A percentile compares a stretch with the other conserved stretches of the same genome.
Conservation (phyloP, 1,284 basidiomycete species). For the Leccinum laetum region DNA sequence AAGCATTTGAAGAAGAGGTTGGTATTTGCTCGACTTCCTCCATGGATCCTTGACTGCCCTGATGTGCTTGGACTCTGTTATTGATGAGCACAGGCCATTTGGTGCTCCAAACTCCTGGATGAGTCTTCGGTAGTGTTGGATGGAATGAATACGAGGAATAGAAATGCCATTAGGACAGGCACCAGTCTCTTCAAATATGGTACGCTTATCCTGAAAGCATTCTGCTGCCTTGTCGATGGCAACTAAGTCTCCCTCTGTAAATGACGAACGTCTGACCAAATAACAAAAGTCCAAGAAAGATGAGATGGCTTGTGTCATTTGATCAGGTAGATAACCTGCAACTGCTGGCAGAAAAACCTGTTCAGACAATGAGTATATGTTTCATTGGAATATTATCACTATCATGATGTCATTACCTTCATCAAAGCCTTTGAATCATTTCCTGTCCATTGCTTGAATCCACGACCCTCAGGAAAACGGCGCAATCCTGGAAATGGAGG, state of each 20-base stretch:
- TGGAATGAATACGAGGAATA: background rate
- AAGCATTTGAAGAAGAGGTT: background rate
- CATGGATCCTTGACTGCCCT: background rate
- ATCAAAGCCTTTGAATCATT: slow-evolving; percentile 1
- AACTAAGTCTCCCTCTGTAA: background rate
- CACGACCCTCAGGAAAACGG: background rate
- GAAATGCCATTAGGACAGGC: background rate
- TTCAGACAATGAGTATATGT: background rate
- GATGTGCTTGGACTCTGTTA: background rate
- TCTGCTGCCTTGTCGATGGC: background rate
- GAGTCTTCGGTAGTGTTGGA: background rate
- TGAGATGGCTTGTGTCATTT: background rate
- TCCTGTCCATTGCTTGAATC: background rate
- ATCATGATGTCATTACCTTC: background rate
- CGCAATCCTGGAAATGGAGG: background rate
- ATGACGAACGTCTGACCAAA: background rate
- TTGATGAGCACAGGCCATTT: background rate
- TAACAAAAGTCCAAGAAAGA: background rate
- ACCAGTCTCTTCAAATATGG: background rate
- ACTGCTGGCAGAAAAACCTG: background rate
- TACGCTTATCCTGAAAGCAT: background rate
- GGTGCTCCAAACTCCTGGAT: background rate
- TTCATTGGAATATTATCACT: background rate
- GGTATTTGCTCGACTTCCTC: background rate
- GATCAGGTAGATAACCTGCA: background rate